A percentile compares a stretch with the other conserved stretches of the same genome.
These are phyloP conservation scores for Gigaspora rosea DNA, from an alignment of 192 early-diverging fungal genomes.

Conservation along the genomic window DNA sequence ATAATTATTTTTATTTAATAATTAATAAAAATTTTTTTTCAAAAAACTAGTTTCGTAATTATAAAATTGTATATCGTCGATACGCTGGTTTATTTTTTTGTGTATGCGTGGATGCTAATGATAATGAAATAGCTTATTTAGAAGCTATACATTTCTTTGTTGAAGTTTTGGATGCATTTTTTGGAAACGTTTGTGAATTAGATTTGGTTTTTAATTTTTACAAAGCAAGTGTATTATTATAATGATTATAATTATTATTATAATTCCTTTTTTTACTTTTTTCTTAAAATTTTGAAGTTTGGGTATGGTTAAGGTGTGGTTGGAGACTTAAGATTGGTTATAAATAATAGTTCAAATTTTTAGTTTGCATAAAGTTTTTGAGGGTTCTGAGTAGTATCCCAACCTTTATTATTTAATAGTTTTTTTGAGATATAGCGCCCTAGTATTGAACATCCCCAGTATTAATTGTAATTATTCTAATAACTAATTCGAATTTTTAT, in stretches of 20 bases:
- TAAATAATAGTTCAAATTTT: no score
- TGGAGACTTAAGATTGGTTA: no score
- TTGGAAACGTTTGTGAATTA: slow-evolving; percentile 97
- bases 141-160: slow-evolving; percentile 99
- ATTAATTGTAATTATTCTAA: not conserved
- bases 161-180: slow-evolving; percentile 97
- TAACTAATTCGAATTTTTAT: not conserved
- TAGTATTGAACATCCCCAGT: no score
- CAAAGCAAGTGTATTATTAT: slow-evolving; percentile 50
- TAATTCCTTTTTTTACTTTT: not conserved
- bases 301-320: no score
- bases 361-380: no score
- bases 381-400: no score
- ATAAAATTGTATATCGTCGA: slow-evolving; percentile 97
- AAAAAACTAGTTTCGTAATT: slow-evolving; percentile 82
- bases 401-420: no score
- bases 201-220: slow-evolving; percentile 99
- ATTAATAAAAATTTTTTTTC: not conserved
- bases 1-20: slow-evolving; percentile 55
- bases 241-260: not conserved
- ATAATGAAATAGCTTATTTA: slow-evolving; percentile 93
- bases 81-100: slow-evolving; percentile 99
- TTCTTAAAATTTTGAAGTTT: not conserved
- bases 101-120: slow-evolving; percentile 97
- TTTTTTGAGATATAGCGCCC: no score